These are phyloP conservation scores for Omphalotus guepiniiformis DNA, from an alignment of 768 basidiomycete species.

Conservation along the genomic window DNA sequence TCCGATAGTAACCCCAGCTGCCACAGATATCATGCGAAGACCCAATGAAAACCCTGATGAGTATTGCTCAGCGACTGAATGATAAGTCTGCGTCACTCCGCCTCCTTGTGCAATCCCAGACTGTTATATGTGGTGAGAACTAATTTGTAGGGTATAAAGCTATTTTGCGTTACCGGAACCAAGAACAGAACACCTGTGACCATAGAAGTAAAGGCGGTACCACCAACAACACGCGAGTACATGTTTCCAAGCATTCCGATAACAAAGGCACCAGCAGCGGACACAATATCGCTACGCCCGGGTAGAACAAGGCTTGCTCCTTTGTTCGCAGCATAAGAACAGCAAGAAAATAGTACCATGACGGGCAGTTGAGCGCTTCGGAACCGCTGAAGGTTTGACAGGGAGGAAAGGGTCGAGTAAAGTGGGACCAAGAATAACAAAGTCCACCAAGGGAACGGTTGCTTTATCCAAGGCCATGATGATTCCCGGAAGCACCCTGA, in stretches of 20 bases:
- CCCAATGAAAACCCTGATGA: conserved; percentile 77
- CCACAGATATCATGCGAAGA: conserved; percentile 78
- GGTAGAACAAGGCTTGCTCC: conserved; percentile 57
- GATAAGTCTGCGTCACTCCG: conserved; percentile 58
- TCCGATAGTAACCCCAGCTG: conserved; percentile 82
- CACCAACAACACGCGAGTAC: conserved; percentile 71
- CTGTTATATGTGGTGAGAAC: no score
- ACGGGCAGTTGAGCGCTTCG: conserved; percentile 67
- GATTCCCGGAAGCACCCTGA: conserved; percentile 75
- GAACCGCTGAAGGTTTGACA: conserved; percentile 72
- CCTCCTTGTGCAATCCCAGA: conserved; percentile 76
- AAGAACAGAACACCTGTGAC: conserved; percentile 91
- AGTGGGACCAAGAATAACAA: conserved; percentile 71
- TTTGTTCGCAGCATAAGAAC: conserved; percentile 68
- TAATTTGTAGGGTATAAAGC: no score
- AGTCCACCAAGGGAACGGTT: conserved; percentile 81
- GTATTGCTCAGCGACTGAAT: conserved; percentile 62
- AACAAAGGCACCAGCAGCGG: conserved; percentile 73
- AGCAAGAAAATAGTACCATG: conserved; percentile 77
- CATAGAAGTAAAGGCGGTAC: conserved; percentile 88
- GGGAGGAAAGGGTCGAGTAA: conserved; percentile 68
- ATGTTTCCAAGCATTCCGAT: conserved; percentile 78
- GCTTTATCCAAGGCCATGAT: conserved; percentile 71
- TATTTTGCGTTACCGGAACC: conserved; percentile 83
- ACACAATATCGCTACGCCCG: conserved; percentile 68